Evolutionary conservation across 164 flowering plant species (phyloP), one percentile per base, ranked within the genome.

Genomic region (Vitis labrusca): DNA sequence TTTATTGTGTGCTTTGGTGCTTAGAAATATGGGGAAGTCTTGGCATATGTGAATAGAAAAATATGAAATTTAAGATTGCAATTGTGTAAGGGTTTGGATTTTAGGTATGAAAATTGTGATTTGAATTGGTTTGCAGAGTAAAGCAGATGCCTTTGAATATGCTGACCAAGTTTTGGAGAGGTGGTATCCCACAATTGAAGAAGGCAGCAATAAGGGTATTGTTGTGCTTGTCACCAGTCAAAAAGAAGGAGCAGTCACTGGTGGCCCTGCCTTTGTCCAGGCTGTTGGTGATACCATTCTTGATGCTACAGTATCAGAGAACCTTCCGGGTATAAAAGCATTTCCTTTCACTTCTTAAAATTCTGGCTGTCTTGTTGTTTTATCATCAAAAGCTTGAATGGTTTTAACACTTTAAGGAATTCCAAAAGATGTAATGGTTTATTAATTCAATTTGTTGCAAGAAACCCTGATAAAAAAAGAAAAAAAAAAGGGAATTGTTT

Each of bases 111-210:
- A 61, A 13, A 23, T 23, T 23, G 13, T 17, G 7, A 52, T 17
- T 65, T 37, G 10, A 11, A 49, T 73, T 69, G 63, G 61, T 67
- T 74, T 78, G 77, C 76, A 95, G 98, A 96, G 97, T 89, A 93
- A 91, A 85, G 98, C 98, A 59, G 98, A 93, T 86, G 97, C 98
- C 12, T 93, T 95, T 73, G 97, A 93, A 91, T 95, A 89, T 71
- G 98, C 97, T 44, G 98, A 93, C 76, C 97, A 90, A 89, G 89
- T 93, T 63, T 76, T 96, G 78, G 99, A 96, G 79, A 73, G 75
- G 0, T 96, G 97, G 99, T 96, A 96, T 78, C 99, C 99, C 27
- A 79, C 86, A 0, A 23, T 96, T 63, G 98, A 96, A 78, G 92
- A 90, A 70, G 99, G 99, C 14, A 89, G 82, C 75, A 88, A 93